phyloP scores from a whole-genome alignment of 179 eudicot genomes.

The Spergularia azorica region DNA sequence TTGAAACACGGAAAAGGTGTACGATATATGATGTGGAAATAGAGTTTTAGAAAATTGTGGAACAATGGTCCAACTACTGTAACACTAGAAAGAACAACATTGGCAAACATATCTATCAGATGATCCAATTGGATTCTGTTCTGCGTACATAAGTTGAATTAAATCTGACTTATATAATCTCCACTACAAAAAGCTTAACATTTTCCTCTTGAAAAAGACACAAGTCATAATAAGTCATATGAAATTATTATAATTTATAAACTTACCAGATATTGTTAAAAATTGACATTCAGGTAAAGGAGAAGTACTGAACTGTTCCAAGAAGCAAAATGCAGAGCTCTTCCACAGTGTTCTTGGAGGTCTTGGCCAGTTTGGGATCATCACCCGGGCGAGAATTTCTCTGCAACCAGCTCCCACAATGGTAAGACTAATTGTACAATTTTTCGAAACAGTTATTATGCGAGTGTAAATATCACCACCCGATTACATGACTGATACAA shows the following conservation, averaged over 20 bases:
- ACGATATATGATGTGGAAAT: no score
- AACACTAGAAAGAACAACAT: not conserved
- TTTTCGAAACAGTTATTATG: no score
- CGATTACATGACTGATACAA: not conserved
- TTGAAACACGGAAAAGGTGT: no score
- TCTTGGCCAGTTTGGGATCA: constrained; percentile 77
- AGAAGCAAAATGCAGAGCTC: constrained; percentile 61
- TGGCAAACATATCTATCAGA: constrained; percentile 9
- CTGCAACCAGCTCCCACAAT: constrained; percentile 58
- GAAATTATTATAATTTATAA: not conserved
- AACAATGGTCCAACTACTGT: not conserved
- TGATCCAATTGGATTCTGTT: constrained; percentile 12
- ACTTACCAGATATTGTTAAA: constrained; percentile 12
- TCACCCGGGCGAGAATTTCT: constrained; percentile 63
- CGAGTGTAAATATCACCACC: no score
- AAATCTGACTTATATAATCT: not conserved
- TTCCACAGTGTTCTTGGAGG: constrained; percentile 74
- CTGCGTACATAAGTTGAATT: not conserved
- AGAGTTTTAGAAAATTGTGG: not conserved
- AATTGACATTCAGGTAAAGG: constrained; percentile 57
- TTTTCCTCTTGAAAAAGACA: constrained; percentile 23
- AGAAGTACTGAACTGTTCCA: constrained; percentile 53
- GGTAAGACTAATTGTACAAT: constrained; percentile 34
- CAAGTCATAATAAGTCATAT: not conserved
- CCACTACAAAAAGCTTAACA: constrained; percentile 15